Evolutionary conservation across 306 rosid species (phyloP), one percentile per base, ranked within the genome.

Genomic region (Cotoneaster glaucophyllus): DNA sequence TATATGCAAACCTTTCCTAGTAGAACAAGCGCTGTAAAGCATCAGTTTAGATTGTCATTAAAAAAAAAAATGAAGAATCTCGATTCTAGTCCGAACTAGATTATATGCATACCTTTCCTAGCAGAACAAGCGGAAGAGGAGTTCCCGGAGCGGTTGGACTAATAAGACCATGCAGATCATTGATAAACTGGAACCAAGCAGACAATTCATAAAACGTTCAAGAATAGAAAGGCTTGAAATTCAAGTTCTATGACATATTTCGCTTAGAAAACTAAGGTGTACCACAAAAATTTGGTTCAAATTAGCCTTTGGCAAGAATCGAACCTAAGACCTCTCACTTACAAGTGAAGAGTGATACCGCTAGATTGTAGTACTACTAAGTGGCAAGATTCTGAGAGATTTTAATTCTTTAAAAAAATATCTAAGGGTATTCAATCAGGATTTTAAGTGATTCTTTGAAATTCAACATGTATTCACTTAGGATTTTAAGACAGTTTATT

Each of bases 1-100:
- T 8, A 63, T 86, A 90, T 96, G 94, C 87, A 45, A 85, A 91
- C 98, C 98, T 91, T 93, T 84, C 96, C 98, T 53, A 91, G 80
- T 73, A 94, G 90, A 90, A 84, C 68, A 70, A 94, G 78, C 4
- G 94, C 98, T 93, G 93, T 25, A 71, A 66, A 57, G 9, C 54
- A 81, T 52, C 44, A 75, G 10, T 17, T 12, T 52, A 45, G 64
- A 69, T 45, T 65, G 48, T 56, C 31, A 48, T n/a, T 22, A 44
- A 71, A 22, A 25, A 44, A 79, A 50, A 10, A 48, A 4, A 70
- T 32, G 63, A 80, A 61, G 37, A 41, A 76, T 7, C 10, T 13
- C 43, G 14, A 41, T 59, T 59, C 8, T 32, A 21, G 44, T 7
- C 10, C 1, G 62, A 74, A 45, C 62, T 62, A 43, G n/a, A 29